Evolutionary conservation across 2,329 filamentous ascomycete genomes (phyloP).

Genomic region (Phialocephala subalpina): DNA sequence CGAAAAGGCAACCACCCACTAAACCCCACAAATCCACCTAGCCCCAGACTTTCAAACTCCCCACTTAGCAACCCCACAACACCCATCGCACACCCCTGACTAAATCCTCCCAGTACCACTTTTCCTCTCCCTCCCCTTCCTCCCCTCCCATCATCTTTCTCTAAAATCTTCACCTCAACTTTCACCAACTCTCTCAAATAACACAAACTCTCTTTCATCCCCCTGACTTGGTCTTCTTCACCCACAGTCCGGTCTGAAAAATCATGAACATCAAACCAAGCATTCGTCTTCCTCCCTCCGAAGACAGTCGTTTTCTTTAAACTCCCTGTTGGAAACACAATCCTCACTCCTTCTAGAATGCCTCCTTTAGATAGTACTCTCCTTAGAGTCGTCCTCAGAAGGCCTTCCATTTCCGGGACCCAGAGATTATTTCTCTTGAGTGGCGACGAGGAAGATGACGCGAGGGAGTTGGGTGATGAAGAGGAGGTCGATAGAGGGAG

Average conservation of each 20-base stretch:
- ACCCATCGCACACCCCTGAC: conserved; percentile 37
- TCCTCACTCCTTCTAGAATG: conserved; percentile 20
- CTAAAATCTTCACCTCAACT: conserved; percentile 8
- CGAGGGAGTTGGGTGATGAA: conserved; percentile 19
- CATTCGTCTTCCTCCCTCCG: conserved; percentile 30
- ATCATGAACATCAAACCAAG: conserved; percentile 41
- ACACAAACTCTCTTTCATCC: conserved; percentile 20
- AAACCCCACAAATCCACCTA: conserved; percentile 31
- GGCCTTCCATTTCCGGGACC: neutral
- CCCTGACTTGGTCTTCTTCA: conserved; percentile 13
- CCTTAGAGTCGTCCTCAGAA: neutral
- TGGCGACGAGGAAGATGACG: neutral
- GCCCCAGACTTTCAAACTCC: conserved; percentile 16
- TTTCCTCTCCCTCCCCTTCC: neutral
- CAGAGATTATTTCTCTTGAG: neutral
- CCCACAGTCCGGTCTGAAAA: conserved; percentile 37
- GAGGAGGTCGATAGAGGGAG: too few relatives aligned
- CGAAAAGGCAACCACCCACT: conserved; percentile 41
- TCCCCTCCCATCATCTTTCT: neutral
- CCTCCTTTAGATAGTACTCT: conserved; percentile 6
- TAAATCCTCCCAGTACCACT: conserved; percentile 34
- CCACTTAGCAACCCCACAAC: conserved; percentile 33
- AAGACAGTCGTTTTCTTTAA: conserved; percentile 33
- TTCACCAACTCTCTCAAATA: conserved; percentile 26
- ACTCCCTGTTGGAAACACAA: conserved; percentile 36